Conservation (phyloP, 1,139 yeast genomes). For the Candida frijolesensis region DNA sequence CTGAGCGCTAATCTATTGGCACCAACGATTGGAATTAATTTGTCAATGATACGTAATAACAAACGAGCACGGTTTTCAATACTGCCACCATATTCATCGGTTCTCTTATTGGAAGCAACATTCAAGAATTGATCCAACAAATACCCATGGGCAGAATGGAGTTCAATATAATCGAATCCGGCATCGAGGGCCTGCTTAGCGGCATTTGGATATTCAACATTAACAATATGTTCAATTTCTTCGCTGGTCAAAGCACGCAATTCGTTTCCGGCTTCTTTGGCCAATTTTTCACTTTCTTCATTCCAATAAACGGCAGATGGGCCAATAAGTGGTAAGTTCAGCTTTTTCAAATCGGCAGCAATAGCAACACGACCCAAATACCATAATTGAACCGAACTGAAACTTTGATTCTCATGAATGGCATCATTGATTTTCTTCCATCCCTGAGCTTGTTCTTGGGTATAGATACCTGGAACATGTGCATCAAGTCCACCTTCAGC, state of each 20-base stretch:
- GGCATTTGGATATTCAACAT: constrained; percentile 39
- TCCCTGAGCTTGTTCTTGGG: constrained; percentile 44
- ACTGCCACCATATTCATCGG: constrained; percentile 33
- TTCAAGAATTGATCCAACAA: constrained; percentile 61
- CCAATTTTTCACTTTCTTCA: constrained; percentile 26
- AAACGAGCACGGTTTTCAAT: constrained; percentile 67
- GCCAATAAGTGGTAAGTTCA: constrained; percentile 27
- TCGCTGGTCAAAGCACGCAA: constrained; percentile 42
- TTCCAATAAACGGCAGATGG: constrained; percentile 27
- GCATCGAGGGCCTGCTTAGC: constrained; percentile 54
- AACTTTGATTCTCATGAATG: constrained; percentile 57
- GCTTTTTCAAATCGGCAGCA: constrained; percentile 40
- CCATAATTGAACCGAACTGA: constrained; percentile 60
- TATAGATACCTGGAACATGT: constrained; percentile 58
- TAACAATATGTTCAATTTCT: constrained; percentile 43
- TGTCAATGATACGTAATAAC: constrained; percentile 57
- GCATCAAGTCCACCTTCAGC: constrained; percentile 37
- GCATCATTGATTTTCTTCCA: constrained; percentile 54
- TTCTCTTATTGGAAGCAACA: constrained; percentile 49
- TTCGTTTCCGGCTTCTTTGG: constrained; percentile 31
- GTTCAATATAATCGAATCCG: constrained; percentile 71
- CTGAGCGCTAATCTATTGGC: constrained; percentile 56
- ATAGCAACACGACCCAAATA: constrained; percentile 57
- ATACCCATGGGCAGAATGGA: constrained; percentile 73
- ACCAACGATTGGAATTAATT: constrained; percentile 52